Evolutionary conservation across 805 yeast species (phyloP), one percentile per base, ranked within the genome.

Genomic region (Teunomyces barrocoloradensis): DNA sequence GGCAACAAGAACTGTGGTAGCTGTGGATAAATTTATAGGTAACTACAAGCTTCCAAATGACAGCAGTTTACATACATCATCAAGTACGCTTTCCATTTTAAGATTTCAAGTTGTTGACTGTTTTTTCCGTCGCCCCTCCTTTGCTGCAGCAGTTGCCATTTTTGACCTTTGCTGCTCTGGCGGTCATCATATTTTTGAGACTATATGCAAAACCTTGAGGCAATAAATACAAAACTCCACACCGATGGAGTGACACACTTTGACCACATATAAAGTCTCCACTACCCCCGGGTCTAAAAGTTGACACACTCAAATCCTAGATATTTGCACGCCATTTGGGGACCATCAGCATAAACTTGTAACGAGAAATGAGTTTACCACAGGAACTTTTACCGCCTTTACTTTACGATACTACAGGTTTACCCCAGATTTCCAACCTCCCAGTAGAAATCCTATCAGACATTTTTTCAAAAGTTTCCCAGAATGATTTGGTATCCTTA

Each of bases 371-470:
- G 40, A 12, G 11, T 7, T 37, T 37, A 21, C 40, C 40, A 20
- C 28, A 37, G 15, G 29, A 37, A 37, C 40, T 37, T n/a, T 37
- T 37, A 37, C 40, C 40, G 29, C 40, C 40, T 3, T 37, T 37
- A 23, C 40, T 37, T 20, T 23, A 37, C 11, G 40, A 37, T 15
- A 37, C 40, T 13, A 20, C 40, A 6, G 40, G 40, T 6, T 40
- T 40, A 45, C 47, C 47, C 47, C 47, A 29, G 43, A 33, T 39
- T 34, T 45, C 47, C n/a, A 37, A 18, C 5, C 39, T 52, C 11
- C 55, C 55, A 1, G 38, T 33, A 17, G 55, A 52, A 38, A 23
- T 52, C 13, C 49, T 49, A 13, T 17, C 39, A 6, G 20, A 33
- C 20, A 41, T 52, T 34, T 29, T 35, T 47, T 21, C 40, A 34